These are phyloP conservation scores for Pyrenophora tritici-repentis DNA, from an alignment of 2,329 filamentous ascomycete species.

Conservation along the genomic window DNA sequence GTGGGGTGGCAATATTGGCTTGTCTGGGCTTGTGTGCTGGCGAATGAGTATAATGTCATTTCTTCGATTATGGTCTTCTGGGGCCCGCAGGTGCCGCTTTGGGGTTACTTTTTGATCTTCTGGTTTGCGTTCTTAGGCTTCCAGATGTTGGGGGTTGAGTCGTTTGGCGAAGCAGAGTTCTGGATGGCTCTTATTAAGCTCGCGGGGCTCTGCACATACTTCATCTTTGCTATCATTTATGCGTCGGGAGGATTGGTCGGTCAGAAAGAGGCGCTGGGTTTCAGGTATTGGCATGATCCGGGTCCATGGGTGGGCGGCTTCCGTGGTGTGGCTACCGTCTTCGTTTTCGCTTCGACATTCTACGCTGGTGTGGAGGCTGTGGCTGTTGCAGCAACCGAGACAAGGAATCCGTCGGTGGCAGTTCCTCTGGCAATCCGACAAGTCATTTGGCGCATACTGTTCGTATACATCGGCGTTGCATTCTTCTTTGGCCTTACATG, in stretches of 20 bases:
- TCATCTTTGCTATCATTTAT: constrained; percentile 50
- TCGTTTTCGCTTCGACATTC: constrained; percentile 52
- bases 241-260: constrained; percentile 37
- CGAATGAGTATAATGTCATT: constrained; percentile 74
- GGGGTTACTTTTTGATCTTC: constrained; percentile 51
- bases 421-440: constrained; percentile 55
- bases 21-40: constrained; percentile 68
- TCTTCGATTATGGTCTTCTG: constrained; percentile 70
- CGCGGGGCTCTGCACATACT: constrained; percentile 45
- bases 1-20: constrained; percentile 49
- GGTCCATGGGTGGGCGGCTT: constrained; percentile 50
- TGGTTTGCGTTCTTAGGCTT: constrained; percentile 48
- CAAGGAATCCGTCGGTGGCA: constrained; percentile 51
- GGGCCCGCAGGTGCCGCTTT: constrained; percentile 57
- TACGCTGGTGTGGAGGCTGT: constrained; percentile 47
- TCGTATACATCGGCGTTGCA: constrained; percentile 52
- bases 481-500: constrained; percentile 66
- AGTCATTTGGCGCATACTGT: constrained; percentile 51
- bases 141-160: constrained; percentile 49
- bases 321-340: constrained; percentile 49
- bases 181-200: constrained; percentile 51
- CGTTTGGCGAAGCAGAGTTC: constrained; percentile 51
- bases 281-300: constrained; percentile 48
- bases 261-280: constrained; percentile 41
- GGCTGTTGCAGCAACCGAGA: constrained; percentile 45